These are phyloP conservation scores for Trichoderma pleuroti DNA, from an alignment of 2,329 filamentous ascomycete species.

Conservation along the genomic window DNA sequence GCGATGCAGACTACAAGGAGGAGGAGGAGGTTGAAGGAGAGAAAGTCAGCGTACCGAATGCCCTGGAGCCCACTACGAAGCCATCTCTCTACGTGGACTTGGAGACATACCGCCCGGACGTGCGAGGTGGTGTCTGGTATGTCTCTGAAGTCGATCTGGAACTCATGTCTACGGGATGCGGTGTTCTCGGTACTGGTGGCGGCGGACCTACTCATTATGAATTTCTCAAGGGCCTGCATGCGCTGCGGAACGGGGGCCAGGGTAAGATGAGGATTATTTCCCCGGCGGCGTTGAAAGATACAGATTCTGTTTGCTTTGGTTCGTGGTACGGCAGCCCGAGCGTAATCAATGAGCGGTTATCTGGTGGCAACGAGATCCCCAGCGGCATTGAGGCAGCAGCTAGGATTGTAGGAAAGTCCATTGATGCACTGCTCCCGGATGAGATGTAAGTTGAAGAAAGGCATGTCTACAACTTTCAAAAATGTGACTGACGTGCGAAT, in stretches of 20 bases:
- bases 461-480: background rate
- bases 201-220: slow-evolving; percentile 40
- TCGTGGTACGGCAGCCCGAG: slow-evolving; percentile 45
- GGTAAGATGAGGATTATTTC: slow-evolving; percentile 41
- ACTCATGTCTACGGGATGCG: slow-evolving; percentile 35
- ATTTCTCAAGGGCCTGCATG: slow-evolving; percentile 42
- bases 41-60: slow-evolving; percentile 31
- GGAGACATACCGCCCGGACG: slow-evolving; percentile 30
- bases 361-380: slow-evolving; percentile 36
- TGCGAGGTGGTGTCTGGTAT: slow-evolving; percentile 34
- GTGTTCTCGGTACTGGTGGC: slow-evolving; percentile 37
- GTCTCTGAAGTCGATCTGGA: slow-evolving; percentile 37
- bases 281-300: slow-evolving; percentile 35
- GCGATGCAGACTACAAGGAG: background rate
- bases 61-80: slow-evolving; percentile 30
- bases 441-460: slow-evolving; percentile 35
- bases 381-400: slow-evolving; percentile 36
- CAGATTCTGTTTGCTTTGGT: slow-evolving; percentile 40
- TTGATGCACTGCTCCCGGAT: slow-evolving; percentile 35
- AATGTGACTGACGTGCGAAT: slow-evolving; percentile 5
- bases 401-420: slow-evolving; percentile 31
- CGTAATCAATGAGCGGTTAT: slow-evolving; percentile 38
- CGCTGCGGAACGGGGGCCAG: slow-evolving; percentile 32
- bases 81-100: slow-evolving; percentile 33
- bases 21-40: slow-evolving; percentile 26